A percentile compares a stretch with the other conserved stretches of the same genome.
Evolutionary conservation across 345 rosid species (phyloP).

Genomic region (Erysimum cheiranthoides): DNA sequence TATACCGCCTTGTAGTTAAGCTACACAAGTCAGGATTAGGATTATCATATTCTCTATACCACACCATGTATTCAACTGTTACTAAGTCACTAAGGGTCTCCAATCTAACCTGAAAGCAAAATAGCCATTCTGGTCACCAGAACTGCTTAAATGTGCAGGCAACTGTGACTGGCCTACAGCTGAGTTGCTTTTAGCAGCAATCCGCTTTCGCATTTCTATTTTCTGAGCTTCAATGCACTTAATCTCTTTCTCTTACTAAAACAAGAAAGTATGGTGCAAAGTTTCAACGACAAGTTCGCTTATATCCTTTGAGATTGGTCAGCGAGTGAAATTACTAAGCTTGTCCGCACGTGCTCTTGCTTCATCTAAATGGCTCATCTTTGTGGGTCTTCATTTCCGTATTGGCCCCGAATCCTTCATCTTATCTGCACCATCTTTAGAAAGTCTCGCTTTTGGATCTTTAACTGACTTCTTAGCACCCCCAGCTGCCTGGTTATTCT

Average conservation of each 20-base stretch:
- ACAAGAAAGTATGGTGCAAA: conserved; percentile 25
- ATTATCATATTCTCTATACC: conserved; percentile 1
- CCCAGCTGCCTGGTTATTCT: conserved; percentile 53
- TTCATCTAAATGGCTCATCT: conserved; percentile 87
- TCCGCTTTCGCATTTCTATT: conserved; percentile 85
- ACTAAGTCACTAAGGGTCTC: conserved; percentile 46
- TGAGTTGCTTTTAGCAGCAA: conserved; percentile 72
- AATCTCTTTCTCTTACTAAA: conserved; percentile 78
- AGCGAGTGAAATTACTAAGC: conserved; percentile 82
- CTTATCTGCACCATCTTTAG: conserved; percentile 59
- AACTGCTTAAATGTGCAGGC: conserved; percentile 34
- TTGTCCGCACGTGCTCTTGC: conserved; percentile 93
- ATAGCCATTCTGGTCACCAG: conserved; percentile 8
- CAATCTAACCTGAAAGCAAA: conserved; percentile 55
- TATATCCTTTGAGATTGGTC: conserved; percentile 49
- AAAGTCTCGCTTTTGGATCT: conserved; percentile 63
- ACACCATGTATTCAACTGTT: conserved; percentile 40
- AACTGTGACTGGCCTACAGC: conserved; percentile 52
- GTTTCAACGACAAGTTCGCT: not conserved
- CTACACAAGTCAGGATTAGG: not conserved
- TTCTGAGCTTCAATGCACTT: conserved; percentile 81
- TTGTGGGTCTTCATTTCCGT: conserved; percentile 82
- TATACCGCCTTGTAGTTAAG: not conserved
- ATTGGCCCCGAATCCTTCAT: conserved; percentile 74
- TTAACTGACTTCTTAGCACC: conserved; percentile 63